Conservation (phyloP, 2,329 filamentous ascomycete genomes). For the Reticulascus tulasneorum region DNA sequence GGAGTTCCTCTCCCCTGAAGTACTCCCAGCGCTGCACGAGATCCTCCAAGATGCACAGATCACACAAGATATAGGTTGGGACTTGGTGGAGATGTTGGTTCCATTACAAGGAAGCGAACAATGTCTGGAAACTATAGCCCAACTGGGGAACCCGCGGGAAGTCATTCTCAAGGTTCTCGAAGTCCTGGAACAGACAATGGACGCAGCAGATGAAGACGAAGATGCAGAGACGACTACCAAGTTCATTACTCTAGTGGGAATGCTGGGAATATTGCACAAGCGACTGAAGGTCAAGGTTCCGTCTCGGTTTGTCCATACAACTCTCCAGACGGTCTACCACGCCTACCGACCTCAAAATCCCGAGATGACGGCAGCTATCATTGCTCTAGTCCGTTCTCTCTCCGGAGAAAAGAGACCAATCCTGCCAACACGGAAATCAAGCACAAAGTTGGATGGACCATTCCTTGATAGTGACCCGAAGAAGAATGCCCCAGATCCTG, state of each 20-base stretch:
- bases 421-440: constrained; percentile 56
- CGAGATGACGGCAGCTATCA: constrained; percentile 65
- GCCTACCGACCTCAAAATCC: constrained; percentile 61
- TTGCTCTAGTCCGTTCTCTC: constrained; percentile 67
- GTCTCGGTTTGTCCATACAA: constrained; percentile 72
- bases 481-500: constrained; percentile 58
- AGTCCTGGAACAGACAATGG: constrained; percentile 53
- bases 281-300: constrained; percentile 74
- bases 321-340: constrained; percentile 67
- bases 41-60: constrained; percentile 65
- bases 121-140: constrained; percentile 71
- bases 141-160: constrained; percentile 75
- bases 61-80: constrained; percentile 78
- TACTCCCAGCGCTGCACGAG: constrained; percentile 64
- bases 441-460: constrained; percentile 49
- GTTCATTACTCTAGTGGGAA: constrained; percentile 66
- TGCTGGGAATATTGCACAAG: constrained; percentile 69
- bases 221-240: constrained; percentile 38
- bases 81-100: constrained; percentile 72
- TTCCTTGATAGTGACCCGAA: constrained; percentile 51
- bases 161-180: constrained; percentile 79
- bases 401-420: constrained; percentile 63
- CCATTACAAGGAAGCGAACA: constrained; percentile 63
- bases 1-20: constrained; percentile 63
- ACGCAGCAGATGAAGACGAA: constrained; percentile 33